Evolutionary conservation across 1,284 basidiomycete genomes (phyloP).

Genomic region (Leccinum insolens): DNA sequence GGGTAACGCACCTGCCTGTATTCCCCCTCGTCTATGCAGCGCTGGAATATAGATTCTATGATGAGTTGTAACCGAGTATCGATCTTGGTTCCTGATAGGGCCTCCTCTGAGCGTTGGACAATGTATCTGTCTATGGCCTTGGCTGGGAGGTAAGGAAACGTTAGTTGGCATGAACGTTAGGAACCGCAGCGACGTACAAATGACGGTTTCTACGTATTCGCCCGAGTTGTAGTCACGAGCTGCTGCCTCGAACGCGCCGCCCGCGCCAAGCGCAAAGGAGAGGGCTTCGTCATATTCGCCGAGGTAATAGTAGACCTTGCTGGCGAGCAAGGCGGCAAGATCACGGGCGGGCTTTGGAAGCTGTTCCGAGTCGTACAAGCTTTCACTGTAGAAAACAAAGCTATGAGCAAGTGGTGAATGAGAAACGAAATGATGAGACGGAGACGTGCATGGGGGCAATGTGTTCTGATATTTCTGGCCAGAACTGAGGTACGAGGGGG

Average conservation of each 20-base stretch:
- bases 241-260: constrained; percentile 81
- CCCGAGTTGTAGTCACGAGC: constrained; percentile 61
- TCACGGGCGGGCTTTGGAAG: constrained; percentile 74
- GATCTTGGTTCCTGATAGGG: constrained; percentile 55
- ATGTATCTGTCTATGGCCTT: constrained; percentile 95
- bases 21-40: constrained; percentile 85
- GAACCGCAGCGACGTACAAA: constrained; percentile 64
- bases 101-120: constrained; percentile 54
- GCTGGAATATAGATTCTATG: constrained; percentile 85
- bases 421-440: constrained; percentile 7
- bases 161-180: constrained; percentile 5
- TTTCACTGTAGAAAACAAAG: constrained; percentile 61
- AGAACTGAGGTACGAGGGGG: constrained; percentile 88
- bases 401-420: constrained; percentile 19
- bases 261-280: constrained; percentile 91
- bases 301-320: constrained; percentile 96
- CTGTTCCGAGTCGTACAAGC: constrained; percentile 82
- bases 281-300: constrained; percentile 93
- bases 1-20: constrained; percentile 76
- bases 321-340: constrained; percentile 85
- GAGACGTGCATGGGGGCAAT: constrained; percentile 81
- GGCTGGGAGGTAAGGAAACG: constrained; percentile 49
- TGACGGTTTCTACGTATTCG: constrained; percentile 92
- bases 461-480: constrained; percentile 97
- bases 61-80: constrained; percentile 80